These are phyloP conservation scores for Pleurotus salmoneostramineus DNA, from an alignment of 768 basidiomycete species.

Conservation along the genomic window DNA sequence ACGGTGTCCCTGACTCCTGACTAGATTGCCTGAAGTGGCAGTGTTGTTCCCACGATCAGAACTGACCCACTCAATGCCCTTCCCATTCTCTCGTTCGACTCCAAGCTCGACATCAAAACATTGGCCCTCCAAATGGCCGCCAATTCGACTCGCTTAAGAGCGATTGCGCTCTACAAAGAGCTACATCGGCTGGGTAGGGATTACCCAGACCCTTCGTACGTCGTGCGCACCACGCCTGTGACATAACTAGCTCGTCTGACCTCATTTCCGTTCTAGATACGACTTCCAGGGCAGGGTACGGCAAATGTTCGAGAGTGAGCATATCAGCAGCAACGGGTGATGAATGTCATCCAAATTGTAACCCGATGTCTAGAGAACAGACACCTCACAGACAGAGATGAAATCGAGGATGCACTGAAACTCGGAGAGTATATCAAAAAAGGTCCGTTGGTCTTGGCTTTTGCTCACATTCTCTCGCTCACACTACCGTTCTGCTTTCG, in stretches of 20 bases:
- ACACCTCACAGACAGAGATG: slow-evolving; percentile 56
- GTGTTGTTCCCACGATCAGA: slow-evolving; percentile 9
- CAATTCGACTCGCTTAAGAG: slow-evolving; percentile 54
- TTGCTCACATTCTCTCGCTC: background rate
- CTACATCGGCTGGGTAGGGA: slow-evolving; percentile 77
- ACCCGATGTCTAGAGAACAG: slow-evolving; percentile 51
- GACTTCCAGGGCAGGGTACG: slow-evolving; percentile 74
- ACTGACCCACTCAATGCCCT: background rate
- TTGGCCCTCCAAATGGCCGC: slow-evolving; percentile 35
- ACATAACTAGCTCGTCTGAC: slow-evolving; percentile 7
- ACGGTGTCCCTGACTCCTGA: background rate
- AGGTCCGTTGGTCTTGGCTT: slow-evolving; percentile 38
- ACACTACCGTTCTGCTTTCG: too few relatives aligned
- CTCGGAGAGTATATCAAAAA: slow-evolving; percentile 85
- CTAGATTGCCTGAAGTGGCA: background rate
- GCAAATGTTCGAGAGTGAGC: slow-evolving; percentile 69
- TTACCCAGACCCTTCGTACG: slow-evolving; percentile 79
- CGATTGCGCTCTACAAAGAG: slow-evolving; percentile 76
- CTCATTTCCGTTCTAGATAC: slow-evolving; percentile 43
- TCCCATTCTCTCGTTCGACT: background rate
- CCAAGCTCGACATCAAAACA: slow-evolving; percentile 1
- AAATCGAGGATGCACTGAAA: slow-evolving; percentile 73
- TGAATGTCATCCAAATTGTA: background rate
- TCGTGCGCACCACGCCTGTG: slow-evolving; percentile 16
- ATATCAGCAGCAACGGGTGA: slow-evolving; percentile 1